These are phyloP conservation scores for Mycena sanguinolenta DNA, from an alignment of 768 basidiomycete genomes.

Conservation along the genomic window DNA sequence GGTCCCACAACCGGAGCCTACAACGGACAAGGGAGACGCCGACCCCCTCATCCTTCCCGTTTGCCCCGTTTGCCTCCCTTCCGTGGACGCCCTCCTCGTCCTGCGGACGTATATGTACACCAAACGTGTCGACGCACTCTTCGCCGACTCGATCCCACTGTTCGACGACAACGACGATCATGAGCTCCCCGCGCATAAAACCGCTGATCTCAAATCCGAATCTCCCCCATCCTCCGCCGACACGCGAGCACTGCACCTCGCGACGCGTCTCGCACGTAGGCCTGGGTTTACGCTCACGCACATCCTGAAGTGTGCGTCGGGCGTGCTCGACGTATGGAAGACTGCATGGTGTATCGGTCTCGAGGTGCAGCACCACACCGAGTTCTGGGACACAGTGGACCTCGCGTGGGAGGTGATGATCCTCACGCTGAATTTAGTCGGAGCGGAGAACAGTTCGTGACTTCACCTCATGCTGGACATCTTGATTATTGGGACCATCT, in stretches of 20 bases:
- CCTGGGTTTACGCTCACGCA: background rate
- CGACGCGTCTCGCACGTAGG: too few relatives aligned
- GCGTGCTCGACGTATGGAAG: slow-evolving; percentile 60
- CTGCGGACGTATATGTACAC: slow-evolving; percentile 63
- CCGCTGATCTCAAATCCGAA: too few relatives aligned
- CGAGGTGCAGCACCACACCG: slow-evolving; percentile 56
- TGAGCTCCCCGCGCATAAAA: too few relatives aligned
- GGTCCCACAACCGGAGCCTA: background rate
- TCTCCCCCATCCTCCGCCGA: too few relatives aligned
- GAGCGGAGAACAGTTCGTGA: background rate
- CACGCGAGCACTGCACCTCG: too few relatives aligned
- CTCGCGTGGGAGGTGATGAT: slow-evolving; percentile 64
- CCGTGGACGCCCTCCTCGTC: slow-evolving; percentile 56
- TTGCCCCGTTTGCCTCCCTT: slow-evolving; percentile 61
- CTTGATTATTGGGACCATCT: too few relatives aligned
- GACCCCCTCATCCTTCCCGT: slow-evolving; percentile 55
- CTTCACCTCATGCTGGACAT: too few relatives aligned
- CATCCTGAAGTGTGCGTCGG: slow-evolving; percentile 52
- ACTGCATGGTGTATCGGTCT: slow-evolving; percentile 54
- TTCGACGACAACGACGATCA: too few relatives aligned
- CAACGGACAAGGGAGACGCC: background rate
- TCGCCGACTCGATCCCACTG: background rate
- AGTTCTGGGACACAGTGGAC: slow-evolving; percentile 63
- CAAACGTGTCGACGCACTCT: slow-evolving; percentile 49
- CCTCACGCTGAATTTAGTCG: slow-evolving; percentile 49